These are phyloP conservation scores for Monosporascus cannonballus DNA, from an alignment of 2,329 filamentous ascomycete genomes.

Conservation along the genomic window DNA sequence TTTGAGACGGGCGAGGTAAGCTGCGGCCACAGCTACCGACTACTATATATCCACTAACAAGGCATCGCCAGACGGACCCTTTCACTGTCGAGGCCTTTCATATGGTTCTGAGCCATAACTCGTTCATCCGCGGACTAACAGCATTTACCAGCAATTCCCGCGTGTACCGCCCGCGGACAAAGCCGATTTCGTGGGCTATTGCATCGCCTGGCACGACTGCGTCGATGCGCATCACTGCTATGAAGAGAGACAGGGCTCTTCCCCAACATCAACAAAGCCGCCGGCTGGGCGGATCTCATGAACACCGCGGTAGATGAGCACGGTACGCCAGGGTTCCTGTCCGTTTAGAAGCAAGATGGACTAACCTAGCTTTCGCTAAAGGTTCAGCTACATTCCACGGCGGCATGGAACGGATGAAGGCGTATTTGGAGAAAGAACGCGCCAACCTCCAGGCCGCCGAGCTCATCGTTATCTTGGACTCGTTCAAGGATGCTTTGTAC, in stretches of 20 bases:
- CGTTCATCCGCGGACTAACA: constrained; percentile 20
- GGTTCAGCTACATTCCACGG: constrained; percentile 5
- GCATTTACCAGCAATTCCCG: constrained; percentile 16
- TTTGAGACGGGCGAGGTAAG: constrained; percentile 34
- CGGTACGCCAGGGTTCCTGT: not conserved
- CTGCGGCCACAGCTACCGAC: constrained; percentile 14
- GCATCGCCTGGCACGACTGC: constrained; percentile 13
- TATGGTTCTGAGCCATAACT: constrained; percentile 17
- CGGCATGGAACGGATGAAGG: constrained; percentile 10
- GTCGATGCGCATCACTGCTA: constrained; percentile 15
- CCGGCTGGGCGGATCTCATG: constrained; percentile 13
- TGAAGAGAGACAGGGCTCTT: constrained; percentile 15
- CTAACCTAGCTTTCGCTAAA: no score
- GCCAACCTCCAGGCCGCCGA: constrained; percentile 3
- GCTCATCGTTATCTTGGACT: constrained; percentile 13
- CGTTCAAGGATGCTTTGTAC: constrained; percentile 12
- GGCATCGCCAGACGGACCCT: constrained; percentile 6
- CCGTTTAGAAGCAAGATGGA: no score
- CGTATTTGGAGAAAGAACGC: constrained; percentile 4
- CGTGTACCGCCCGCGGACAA: constrained; percentile 9
- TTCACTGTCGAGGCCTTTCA: constrained; percentile 17
- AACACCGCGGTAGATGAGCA: constrained; percentile 10
- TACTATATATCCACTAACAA: not conserved
- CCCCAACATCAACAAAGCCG: constrained; percentile 10
- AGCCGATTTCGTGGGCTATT: constrained; percentile 15